A percentile compares a stretch with the other conserved stretches of the same genome.
These are phyloP conservation scores for Cochlearia excelsa DNA, from an alignment of 345 rosid genomes.

Conservation along the genomic window DNA sequence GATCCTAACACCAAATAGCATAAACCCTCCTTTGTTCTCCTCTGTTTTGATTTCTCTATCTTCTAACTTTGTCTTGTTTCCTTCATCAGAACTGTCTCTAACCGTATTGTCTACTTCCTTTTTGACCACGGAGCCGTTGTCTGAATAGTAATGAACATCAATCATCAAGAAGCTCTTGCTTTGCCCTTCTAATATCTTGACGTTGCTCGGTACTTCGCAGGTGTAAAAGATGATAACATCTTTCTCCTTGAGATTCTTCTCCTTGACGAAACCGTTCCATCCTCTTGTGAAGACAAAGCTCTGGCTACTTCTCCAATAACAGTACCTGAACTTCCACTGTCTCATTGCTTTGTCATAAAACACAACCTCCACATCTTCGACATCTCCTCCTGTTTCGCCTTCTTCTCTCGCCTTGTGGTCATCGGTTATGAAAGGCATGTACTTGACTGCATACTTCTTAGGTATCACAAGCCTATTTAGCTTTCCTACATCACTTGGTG, in stretches of 20 bases:
- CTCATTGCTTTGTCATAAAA: constrained; percentile 67
- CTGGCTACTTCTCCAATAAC: constrained; percentile 89
- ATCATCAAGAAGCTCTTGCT: constrained; percentile 41
- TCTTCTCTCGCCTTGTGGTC: constrained; percentile 19
- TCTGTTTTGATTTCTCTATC: constrained; percentile 33
- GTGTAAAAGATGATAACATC: constrained; percentile 50
- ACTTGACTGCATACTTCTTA: constrained; percentile 59
- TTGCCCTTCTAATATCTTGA: constrained; percentile 23
- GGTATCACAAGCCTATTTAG: constrained; percentile 88
- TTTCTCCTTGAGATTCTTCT: constrained; percentile 51
- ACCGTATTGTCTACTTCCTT: constrained; percentile 19
- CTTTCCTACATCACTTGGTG: constrained; percentile 87
- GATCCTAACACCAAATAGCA: constrained; percentile 54
- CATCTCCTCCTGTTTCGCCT: neutral
- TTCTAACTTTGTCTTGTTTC: constrained; percentile 30
- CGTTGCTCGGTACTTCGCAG: constrained; percentile 34
- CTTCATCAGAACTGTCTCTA: constrained; percentile 10
- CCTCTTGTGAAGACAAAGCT: constrained; percentile 88
- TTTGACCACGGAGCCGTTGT: constrained; percentile 7
- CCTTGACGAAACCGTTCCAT: constrained; percentile 73
- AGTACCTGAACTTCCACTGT: constrained; percentile 75
- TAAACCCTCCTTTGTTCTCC: constrained; percentile 33
- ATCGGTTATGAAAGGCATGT: constrained; percentile 44
- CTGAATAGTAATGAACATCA: constrained; percentile 33
- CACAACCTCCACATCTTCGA: constrained; percentile 42